phyloP scores from a whole-genome alignment of 768 basidiomycete species.

The Pleurotus eryngii region DNA sequence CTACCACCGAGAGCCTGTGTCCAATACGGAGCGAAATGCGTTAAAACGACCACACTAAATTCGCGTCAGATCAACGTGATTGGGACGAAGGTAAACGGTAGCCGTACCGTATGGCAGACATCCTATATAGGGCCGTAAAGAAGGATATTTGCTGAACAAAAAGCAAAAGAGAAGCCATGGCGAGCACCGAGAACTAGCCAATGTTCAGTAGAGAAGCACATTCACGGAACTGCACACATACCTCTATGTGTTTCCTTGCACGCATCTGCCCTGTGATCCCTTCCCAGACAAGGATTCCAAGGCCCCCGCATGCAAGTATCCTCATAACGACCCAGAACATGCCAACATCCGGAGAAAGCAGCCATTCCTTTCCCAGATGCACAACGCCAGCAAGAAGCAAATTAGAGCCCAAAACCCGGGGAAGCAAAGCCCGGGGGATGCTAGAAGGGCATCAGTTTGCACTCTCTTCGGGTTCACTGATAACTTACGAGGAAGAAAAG shows the following conservation, averaged over 20 bases:
- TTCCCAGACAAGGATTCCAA: constrained; percentile 63
- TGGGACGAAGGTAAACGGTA: background rate
- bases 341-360: constrained; percentile 63
- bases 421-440: constrained; percentile 49
- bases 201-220: background rate
- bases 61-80: background rate
- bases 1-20: constrained; percentile 46
- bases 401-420: constrained; percentile 59
- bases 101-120: constrained; percentile 64
- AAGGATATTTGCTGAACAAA: constrained; percentile 68
- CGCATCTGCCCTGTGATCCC: constrained; percentile 51
- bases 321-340: constrained; percentile 77
- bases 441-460: constrained; percentile 28
- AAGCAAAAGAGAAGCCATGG: constrained; percentile 60
- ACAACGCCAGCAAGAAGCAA: constrained; percentile 60
- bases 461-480: background rate
- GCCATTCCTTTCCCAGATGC: constrained; percentile 62
- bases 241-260: constrained; percentile 53
- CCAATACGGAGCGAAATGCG: constrained; percentile 71
- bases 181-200: constrained; percentile 67
- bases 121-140: constrained; percentile 63
- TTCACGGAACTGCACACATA: constrained; percentile 25
- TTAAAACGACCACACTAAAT: constrained; percentile 62
- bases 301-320: constrained; percentile 67
- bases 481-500: constrained; percentile 51